Evolutionary conservation across 2,329 filamentous ascomycete species (phyloP).

Genomic region (Monosporascus cannonballus): DNA sequence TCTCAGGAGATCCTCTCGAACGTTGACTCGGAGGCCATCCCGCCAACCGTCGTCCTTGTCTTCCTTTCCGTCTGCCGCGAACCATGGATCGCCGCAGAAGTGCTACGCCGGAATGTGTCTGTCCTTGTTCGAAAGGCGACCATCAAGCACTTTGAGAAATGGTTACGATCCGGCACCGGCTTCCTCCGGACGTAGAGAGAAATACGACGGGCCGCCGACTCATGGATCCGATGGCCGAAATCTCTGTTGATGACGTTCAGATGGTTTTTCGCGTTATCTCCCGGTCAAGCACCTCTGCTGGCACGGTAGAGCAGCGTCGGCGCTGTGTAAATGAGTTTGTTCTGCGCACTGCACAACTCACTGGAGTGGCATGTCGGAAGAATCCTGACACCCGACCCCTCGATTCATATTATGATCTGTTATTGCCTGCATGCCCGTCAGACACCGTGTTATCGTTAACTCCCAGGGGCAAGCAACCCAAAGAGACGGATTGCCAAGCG

Average conservation of each 20-base stretch:
- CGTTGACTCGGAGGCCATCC: conserved; percentile 6
- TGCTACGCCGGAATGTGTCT: conserved; percentile 7
- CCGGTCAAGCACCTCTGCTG: background rate
- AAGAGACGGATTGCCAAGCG: background rate
- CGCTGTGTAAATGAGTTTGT: conserved; percentile 2
- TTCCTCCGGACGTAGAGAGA: conserved; percentile 5
- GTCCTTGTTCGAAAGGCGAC: conserved; percentile 6
- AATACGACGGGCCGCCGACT: conserved; percentile 3
- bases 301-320: background rate
- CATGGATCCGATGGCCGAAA: conserved; percentile 3
- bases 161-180: background rate
- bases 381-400: conserved; percentile 8
- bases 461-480: background rate
- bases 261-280: conserved; percentile 4
- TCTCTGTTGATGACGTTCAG: conserved; percentile 11
- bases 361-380: background rate
- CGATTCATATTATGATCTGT: conserved; percentile 1
- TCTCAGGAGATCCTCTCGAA: conserved; percentile 2
- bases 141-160: conserved; percentile 8
- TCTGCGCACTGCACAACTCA: conserved; percentile 1
- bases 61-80: conserved; percentile 12
- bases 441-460: background rate
- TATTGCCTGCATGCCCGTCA: conserved; percentile 7
- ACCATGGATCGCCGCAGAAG: conserved; percentile 4
- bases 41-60: conserved; percentile 8